A percentile compares a stretch with the other conserved stretches of the same genome.
These are phyloP conservation scores for Quercus glauca DNA, from an alignment of 306 rosid genomes.

Conservation along the genomic window DNA sequence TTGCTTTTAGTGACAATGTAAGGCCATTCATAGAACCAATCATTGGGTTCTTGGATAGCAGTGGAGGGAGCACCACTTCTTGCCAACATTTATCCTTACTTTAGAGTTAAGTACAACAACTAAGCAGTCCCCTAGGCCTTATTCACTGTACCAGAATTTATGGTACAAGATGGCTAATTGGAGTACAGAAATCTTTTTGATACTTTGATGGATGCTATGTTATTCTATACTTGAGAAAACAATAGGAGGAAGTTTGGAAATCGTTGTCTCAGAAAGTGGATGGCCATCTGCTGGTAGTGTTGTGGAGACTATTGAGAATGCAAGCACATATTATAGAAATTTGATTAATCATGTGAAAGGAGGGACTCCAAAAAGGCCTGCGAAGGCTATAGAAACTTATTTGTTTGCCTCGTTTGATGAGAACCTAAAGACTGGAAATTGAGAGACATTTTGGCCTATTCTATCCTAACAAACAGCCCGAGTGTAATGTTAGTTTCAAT, in stretches of 20 bases:
- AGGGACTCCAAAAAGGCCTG: conserved; percentile 35
- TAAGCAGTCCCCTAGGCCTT: not conserved
- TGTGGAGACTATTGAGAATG: conserved; percentile 20
- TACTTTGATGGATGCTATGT: conserved; percentile 32
- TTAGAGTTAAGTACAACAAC: not conserved
- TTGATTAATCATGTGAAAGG: conserved; percentile 27
- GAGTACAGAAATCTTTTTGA: conserved; percentile 8
- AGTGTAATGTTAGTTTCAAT: conserved; percentile 16
- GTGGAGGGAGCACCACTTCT: conserved; percentile 7
- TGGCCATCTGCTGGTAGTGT: conserved; percentile 36
- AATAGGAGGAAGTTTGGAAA: conserved; percentile 18
- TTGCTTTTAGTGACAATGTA: conserved; percentile 1
- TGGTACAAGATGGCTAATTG: not conserved
- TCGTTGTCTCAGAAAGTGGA: conserved; percentile 41
- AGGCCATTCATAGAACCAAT: conserved; percentile 1
- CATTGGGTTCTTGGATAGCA: not conserved
- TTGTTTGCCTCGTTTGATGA: conserved; percentile 33
- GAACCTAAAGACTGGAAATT: conserved; percentile 18
- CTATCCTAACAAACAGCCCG: conserved; percentile 21
- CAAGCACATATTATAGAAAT: conserved; percentile 22
- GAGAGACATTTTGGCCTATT: conserved; percentile 44
- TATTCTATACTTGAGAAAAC: conserved; percentile 34
- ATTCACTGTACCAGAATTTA: not conserved
- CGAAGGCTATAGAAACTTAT: conserved; percentile 26
- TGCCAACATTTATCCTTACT: conserved; percentile 17